phyloP scores from a whole-genome alignment of 768 basidiomycete genomes.

The Boletus pseudo-olivaceus region DNA sequence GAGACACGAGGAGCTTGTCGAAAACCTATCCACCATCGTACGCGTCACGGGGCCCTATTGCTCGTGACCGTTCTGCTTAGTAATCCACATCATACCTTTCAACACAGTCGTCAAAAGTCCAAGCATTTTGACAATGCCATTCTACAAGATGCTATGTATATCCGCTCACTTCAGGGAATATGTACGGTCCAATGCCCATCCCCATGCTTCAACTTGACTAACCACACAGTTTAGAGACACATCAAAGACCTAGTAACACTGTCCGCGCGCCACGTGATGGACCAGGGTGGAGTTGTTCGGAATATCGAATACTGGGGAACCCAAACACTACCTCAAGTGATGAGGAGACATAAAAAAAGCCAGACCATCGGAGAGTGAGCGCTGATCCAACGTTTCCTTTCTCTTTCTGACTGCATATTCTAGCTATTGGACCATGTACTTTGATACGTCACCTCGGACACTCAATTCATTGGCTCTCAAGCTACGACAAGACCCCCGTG shows the following conservation, averaged over 20 bases:
- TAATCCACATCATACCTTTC: neutral
- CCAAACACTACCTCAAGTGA: slow-evolving; percentile 65
- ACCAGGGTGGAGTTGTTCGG: slow-evolving; percentile 80
- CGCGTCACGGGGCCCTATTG: neutral
- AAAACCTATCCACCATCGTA: neutral
- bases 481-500: slow-evolving; percentile 76
- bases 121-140: slow-evolving; percentile 53
- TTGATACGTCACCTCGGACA: slow-evolving; percentile 77
- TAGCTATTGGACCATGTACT: slow-evolving; percentile 91
- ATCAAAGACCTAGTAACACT: slow-evolving; percentile 73
- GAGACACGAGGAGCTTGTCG: too few relatives aligned
- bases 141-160: slow-evolving; percentile 87
- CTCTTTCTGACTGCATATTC: slow-evolving; percentile 3
- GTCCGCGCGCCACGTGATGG: slow-evolving; percentile 67
- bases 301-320: slow-evolving; percentile 74
- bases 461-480: slow-evolving; percentile 61
- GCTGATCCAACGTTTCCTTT: neutral
- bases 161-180: slow-evolving; percentile 72
- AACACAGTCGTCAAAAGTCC: neutral
- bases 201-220: neutral
- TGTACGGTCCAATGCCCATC: slow-evolving; percentile 39
- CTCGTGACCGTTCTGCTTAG: slow-evolving; percentile 14
- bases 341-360: slow-evolving; percentile 57
- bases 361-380: slow-evolving; percentile 77
- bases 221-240: slow-evolving; percentile 46